Evolutionary conservation across 78 protist genomes (phyloP), one percentile per base, ranked within the genome.

Genomic region (Dictyostelium intermedium): DNA sequence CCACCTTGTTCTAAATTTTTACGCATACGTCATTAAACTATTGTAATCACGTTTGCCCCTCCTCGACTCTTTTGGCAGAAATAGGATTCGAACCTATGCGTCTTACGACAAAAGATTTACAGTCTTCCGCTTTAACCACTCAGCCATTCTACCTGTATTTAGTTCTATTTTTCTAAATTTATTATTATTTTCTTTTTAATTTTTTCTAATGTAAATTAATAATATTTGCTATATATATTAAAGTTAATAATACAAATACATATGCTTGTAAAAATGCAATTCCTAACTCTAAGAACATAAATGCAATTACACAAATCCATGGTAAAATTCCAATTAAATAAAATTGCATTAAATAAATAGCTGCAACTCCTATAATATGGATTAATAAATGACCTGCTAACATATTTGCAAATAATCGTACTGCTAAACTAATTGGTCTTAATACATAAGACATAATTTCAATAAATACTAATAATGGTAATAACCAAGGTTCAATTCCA

Each of bases 61-160:
- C 63, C 63, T 14, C 63, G n/a, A 14, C 16, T 53, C 63, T 53
- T 39, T 3, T 76, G 82, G 82, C 10, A 76, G 82, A 37, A 76
- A 76, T 76, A 76, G 82, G 82, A 76, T 76, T 76, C 50, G 82
- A 76, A 76, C 82, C 82, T 76, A 76, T 76, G 82, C 60, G 82
- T 76, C 11, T 39, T 11, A 1, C 50, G 32, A 76, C 82, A 76
- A 76, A 76, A 37, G 82, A 76, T 76, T 76, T 76, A 76, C 82
- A 76, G 82, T 76, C 82, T 37, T 76, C 82, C 82, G 50, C 82
- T 76, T 76, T 76, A 76, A 76, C 82, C 82, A 41, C 82, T 76
- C 82, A 39, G 82, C 50, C 82, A 76, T 76, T 37, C 82, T 76
- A n/a, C 53, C 60, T 20, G n/a, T n/a, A 6, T 11, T 73, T 53